A percentile compares a stretch with the other conserved stretches of the same genome.
Evolutionary conservation across 768 basidiomycete genomes (phyloP).

Genomic region (Lentinus brumalis): DNA sequence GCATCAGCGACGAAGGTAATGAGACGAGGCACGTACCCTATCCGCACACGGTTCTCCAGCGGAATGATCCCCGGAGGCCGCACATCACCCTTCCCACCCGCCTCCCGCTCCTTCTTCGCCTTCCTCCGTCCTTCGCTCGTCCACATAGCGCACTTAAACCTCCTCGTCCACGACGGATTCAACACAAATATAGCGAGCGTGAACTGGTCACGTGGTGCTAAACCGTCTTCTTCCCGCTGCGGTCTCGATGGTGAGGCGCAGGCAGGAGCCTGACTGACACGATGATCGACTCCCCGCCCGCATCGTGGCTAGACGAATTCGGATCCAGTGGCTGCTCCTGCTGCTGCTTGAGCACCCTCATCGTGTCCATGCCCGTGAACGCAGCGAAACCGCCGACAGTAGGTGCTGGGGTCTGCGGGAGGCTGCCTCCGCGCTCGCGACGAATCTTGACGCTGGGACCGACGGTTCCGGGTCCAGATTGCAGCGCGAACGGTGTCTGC

Average conservation of each 20-base stretch:
- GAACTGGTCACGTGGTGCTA: constrained; percentile 51
- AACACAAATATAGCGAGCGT: constrained; percentile 87
- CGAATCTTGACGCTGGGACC: constrained; percentile 68
- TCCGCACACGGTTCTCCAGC: constrained; percentile 73
- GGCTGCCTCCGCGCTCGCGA: constrained; percentile 51
- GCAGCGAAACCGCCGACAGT: constrained; percentile 37
- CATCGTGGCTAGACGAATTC: constrained; percentile 4
- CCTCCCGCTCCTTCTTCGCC: constrained; percentile 34
- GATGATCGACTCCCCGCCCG: constrained; percentile 59
- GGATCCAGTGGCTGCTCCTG: constrained; percentile 33
- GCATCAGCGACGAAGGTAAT: background rate
- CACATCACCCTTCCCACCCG: constrained; percentile 25
- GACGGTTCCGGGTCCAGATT: constrained; percentile 45
- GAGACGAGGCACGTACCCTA: constrained; percentile 61
- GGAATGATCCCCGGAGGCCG: constrained; percentile 67
- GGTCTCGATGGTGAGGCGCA: constrained; percentile 16
- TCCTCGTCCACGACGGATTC: constrained; percentile 74
- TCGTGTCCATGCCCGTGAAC: constrained; percentile 24
- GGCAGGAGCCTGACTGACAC: constrained; percentile 64
- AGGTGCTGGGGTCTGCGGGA: constrained; percentile 59
- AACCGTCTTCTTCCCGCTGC: constrained; percentile 30
- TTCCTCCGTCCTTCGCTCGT: constrained; percentile 45
- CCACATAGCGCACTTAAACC: constrained; percentile 75
- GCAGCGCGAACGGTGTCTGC: constrained; percentile 55
- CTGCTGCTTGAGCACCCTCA: constrained; percentile 40